Evolutionary conservation across 2,329 filamentous ascomycete species (phyloP).

Genomic region (Talaromyces verruculosus): DNA sequence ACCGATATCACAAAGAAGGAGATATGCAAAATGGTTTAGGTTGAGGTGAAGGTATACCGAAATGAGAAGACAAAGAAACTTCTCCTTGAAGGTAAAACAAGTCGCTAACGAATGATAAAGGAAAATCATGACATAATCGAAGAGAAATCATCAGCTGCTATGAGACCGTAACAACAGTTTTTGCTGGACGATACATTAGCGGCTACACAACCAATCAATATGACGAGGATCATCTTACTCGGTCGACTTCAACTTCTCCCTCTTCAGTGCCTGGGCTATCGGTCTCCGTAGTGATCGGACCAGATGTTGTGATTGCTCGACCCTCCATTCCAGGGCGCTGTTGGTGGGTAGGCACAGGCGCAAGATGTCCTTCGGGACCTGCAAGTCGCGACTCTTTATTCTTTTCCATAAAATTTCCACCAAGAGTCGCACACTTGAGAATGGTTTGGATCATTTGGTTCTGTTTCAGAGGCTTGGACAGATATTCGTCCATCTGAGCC

Average conservation of each 20-base stretch:
- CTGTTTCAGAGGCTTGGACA: slow-evolving; percentile 94
- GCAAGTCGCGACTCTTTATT: slow-evolving; percentile 45
- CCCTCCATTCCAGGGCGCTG: slow-evolving; percentile 59
- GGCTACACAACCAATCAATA: background rate
- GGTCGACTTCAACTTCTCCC: slow-evolving; percentile 60
- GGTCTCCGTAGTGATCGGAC: slow-evolving; percentile 51
- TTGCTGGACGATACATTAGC: slow-evolving; percentile 19
- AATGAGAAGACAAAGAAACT: slow-evolving; percentile 4
- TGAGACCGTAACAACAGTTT: slow-evolving; percentile 51
- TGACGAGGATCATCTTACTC: slow-evolving; percentile 43
- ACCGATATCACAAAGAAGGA: slow-evolving; percentile 2
- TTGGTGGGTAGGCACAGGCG: slow-evolving; percentile 30
- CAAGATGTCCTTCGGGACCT: slow-evolving; percentile 40
- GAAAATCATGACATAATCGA: slow-evolving; percentile 5
- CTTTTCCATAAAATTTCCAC: slow-evolving; percentile 50
- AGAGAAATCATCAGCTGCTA: slow-evolving; percentile 41
- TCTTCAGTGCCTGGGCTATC: slow-evolving; percentile 65
- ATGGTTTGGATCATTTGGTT: slow-evolving; percentile 98
- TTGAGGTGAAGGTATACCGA: slow-evolving; percentile 3
- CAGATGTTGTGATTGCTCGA: slow-evolving; percentile 69
- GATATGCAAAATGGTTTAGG: slow-evolving; percentile 17
- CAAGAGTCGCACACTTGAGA: slow-evolving; percentile 90
- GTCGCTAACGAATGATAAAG: slow-evolving; percentile 2
- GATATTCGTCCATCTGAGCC: slow-evolving; percentile 98
- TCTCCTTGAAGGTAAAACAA: background rate